Base-by-base conservation (phyloP, 495 filamentous ascomycete species). In the Penicillium bialowiezense region DNA sequence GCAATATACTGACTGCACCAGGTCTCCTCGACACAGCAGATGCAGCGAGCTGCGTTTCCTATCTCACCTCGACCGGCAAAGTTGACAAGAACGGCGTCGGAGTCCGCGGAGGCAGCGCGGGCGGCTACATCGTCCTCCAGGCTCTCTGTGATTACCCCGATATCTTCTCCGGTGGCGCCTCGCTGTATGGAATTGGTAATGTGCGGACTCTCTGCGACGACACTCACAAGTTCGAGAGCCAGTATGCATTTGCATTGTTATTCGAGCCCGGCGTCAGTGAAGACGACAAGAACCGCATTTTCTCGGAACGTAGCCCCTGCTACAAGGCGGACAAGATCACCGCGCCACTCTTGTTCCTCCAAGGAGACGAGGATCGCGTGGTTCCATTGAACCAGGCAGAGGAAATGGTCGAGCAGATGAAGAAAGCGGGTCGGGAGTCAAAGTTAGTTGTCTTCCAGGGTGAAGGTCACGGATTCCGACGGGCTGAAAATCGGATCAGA, bases 171-270 rank as follows among this genome's bases (percentile, higher is more conserved):
- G 66, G 56, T 3, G 73, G 66, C 2, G 52, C 63, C 13, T 61
- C 57, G 29, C 47, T 62, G 3, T 73, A 65, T 46, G 73, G 73
- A 5, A 67, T 77, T 18, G 55, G 58, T 48, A 68, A 73, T 32
- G 31, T 75, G 17, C 51, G 53, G 38, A 45, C 49, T 5, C 53
- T 75, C 14, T 53, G 42, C 12, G 62, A 52, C 21, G 59, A 61
- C 33, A 76, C 71, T 5, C 75, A 76, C 41, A 78, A 78, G 55
- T 67, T 76, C 42, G 75, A 78, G 60, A 63, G 57, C 13, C 55
- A 62, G 24, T 76, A 78, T 47, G 43, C 70, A n/a, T 55, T 62
- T 12, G 51, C 33, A 10, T 59, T 75, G 28, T 18, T 70, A 7
- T 64, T 64, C 28, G 45, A 58, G 2, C 34, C 42, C 1, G 48